Conservation (phyloP, 2,329 filamentous ascomycete species). For the Colletotrichum sp. region DNA sequence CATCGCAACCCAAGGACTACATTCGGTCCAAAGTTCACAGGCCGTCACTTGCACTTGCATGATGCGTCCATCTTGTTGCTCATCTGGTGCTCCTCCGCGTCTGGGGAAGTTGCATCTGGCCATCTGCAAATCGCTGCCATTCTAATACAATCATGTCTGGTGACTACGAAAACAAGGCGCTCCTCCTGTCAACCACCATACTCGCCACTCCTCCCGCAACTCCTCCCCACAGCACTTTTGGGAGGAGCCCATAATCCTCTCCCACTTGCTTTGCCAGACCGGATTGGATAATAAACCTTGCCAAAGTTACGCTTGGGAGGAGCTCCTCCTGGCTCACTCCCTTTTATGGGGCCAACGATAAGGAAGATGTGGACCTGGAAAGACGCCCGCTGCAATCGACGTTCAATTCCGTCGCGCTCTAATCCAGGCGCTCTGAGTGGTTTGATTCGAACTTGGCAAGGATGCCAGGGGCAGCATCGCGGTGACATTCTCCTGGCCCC, state of each 20-base stretch:
- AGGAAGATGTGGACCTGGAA: not conserved
- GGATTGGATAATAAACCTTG: not conserved
- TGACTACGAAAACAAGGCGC: not conserved
- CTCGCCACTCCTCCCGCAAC: not conserved
- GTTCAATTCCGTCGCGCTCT: not conserved
- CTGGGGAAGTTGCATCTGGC: not conserved
- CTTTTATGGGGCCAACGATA: not conserved
- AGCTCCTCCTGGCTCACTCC: not conserved
- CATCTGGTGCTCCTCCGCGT: not conserved
- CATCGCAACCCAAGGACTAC: fast-evolving
- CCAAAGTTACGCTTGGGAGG: not conserved
- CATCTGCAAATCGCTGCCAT: not conserved
- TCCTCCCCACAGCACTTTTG: not conserved
- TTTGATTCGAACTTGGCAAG: not conserved
- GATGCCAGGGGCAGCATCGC: not conserved
- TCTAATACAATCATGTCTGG: not conserved
- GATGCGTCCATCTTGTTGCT: not conserved
- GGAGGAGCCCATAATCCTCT: not conserved
- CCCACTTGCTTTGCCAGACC: no score
- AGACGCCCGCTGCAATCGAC: not conserved
- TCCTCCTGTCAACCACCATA: not conserved
- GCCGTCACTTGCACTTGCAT: not conserved
- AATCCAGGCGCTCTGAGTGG: not conserved
- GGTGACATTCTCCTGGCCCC: not conserved
- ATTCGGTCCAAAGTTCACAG: not conserved